These are phyloP conservation scores for Plasmodium cynomolgi DNA, from an alignment of 169 alveolate genomes.

Conservation along the genomic window DNA sequence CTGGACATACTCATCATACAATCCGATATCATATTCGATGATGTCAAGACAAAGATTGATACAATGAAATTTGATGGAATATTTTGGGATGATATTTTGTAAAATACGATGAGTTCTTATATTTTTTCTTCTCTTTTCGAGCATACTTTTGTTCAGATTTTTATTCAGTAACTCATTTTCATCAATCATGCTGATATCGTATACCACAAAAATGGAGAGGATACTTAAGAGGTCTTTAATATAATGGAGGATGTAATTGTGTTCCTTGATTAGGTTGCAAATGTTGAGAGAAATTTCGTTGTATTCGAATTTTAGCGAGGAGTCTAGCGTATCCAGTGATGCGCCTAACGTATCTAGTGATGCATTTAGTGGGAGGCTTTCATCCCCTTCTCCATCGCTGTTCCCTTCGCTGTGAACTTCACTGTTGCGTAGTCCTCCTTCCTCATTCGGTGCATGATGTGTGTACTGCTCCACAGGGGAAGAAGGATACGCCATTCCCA, in stretches of 20 bases:
- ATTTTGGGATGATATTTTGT: constrained; percentile 63
- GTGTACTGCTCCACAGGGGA: background rate
- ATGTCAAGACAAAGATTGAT: constrained; percentile 61
- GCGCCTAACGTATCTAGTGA: background rate
- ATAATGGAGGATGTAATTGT: constrained; percentile 39
- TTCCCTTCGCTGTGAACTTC: too few relatives aligned
- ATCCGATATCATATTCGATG: constrained; percentile 63
- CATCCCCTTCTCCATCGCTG: background rate
- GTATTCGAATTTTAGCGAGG: constrained; percentile 20
- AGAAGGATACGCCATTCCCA: background rate
- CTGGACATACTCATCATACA: constrained; percentile 60
- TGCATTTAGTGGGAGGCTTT: background rate
- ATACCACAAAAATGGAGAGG: constrained; percentile 53
- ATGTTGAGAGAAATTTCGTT: constrained; percentile 62
- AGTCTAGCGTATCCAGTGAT: background rate
- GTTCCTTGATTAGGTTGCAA: constrained; percentile 64
- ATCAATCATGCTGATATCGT: constrained; percentile 50
- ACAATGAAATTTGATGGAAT: constrained; percentile 64
- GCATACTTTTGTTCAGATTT: background rate
- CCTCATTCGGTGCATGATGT: background rate
- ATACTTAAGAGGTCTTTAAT: constrained; percentile 43
- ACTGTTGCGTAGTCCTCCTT: background rate
- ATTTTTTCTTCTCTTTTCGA: constrained; percentile 18
- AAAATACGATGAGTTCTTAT: constrained; percentile 55
- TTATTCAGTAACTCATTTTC: constrained; percentile 42